phyloP scores from a whole-genome alignment of 2,329 filamentous ascomycete species.

The Colletotrichum echinochloae region DNA sequence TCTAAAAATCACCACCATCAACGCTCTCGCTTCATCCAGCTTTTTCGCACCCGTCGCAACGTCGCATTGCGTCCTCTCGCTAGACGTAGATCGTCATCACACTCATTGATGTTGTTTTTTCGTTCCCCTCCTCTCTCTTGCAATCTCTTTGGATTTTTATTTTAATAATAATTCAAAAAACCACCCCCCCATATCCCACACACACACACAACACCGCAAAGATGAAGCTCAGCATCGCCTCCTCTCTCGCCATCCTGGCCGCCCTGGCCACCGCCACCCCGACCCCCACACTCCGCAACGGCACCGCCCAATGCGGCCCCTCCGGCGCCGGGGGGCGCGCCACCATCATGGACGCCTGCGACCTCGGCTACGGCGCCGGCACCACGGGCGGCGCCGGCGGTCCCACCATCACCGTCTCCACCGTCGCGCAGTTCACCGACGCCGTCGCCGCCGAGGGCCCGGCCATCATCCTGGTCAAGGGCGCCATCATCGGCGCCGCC shows the following conservation, averaged over 20 bases:
- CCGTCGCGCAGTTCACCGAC: conserved; percentile 59
- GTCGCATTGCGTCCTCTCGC: conserved; percentile 34
- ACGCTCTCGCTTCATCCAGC: conserved; percentile 36
- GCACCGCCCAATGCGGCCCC: conserved; percentile 44
- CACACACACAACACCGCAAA: no score
- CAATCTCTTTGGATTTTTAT: no score
- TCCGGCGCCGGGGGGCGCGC: conserved; percentile 48
- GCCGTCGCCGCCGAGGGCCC: conserved; percentile 59
- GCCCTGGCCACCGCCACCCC: conserved; percentile 48
- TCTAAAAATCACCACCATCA: conserved; percentile 26
- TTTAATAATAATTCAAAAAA: no score
- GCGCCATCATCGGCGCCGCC: conserved; percentile 54
- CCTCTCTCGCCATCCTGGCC: conserved; percentile 45
- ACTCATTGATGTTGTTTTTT: background rate
- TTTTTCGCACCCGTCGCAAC: conserved; percentile 30
- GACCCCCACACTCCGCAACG: conserved; percentile 46
- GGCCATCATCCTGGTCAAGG: conserved; percentile 56
- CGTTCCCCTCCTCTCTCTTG: no score
- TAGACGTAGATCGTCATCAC: conserved; percentile 41
- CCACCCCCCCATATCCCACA: no score
- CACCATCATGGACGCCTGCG: conserved; percentile 51
- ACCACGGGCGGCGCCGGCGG: conserved; percentile 65
- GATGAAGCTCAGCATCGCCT: conserved; percentile 51
- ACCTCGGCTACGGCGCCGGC: conserved; percentile 54
- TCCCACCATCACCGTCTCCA: conserved; percentile 63